Evolutionary conservation across 2,329 filamentous ascomycete species (phyloP).

Genomic region (Seiridium cupressi): DNA sequence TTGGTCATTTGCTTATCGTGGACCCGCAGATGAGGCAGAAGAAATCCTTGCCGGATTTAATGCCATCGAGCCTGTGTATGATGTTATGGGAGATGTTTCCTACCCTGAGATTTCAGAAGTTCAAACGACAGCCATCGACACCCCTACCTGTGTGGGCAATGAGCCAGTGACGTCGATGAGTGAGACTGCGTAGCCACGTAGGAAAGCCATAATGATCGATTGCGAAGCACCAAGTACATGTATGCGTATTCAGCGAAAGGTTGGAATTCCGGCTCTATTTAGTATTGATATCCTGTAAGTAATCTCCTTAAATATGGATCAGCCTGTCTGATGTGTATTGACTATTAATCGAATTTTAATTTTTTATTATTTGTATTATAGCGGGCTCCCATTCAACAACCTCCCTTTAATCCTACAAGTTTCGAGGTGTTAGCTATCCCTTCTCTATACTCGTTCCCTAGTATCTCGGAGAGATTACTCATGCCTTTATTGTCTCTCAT

Average conservation of each 20-base stretch:
- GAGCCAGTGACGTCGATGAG: no score
- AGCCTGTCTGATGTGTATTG: not conserved
- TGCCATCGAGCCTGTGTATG: not conserved
- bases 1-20: not conserved
- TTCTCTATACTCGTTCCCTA: constrained; percentile 39
- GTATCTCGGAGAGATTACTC: constrained; percentile 42
- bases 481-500: constrained; percentile 40
- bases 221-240: no score
- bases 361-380: constrained; percentile 35
- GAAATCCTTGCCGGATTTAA: not conserved
- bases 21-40: not conserved
- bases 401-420: constrained; percentile 27
- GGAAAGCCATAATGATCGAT: no score
- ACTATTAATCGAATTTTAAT: not conserved
- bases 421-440: constrained; percentile 30
- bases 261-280: not conserved
- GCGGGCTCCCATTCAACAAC: constrained; percentile 34
- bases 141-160: not conserved
- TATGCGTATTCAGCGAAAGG: not conserved
- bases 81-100: not conserved
- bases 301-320: not conserved
- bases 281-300: not conserved
- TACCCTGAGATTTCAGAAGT: not conserved
- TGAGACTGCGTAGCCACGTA: no score
- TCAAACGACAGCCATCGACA: not conserved